Base-by-base conservation (phyloP, 208 protist species). In the Leishmania lainsoni region DNA sequence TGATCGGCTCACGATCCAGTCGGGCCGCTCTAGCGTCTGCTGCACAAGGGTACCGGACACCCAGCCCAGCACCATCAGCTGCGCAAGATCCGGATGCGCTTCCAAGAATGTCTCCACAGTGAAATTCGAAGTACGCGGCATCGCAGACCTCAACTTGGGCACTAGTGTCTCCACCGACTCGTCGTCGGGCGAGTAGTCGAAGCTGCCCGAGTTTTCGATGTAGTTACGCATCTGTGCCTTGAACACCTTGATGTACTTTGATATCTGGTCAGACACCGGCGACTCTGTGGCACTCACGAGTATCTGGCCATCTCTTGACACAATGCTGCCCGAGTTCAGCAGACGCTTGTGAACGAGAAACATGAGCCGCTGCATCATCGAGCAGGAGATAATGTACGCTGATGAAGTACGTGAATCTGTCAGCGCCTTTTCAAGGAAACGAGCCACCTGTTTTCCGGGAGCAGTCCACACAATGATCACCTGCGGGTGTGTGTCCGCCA, bases 1-100 rank as follows among this genome's bases (percentile, higher is more conserved):
- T 1, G 68, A 26, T 5, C 83, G 81, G 77, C 74, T 74, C 26
- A 32, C 20, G n/a, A 72, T 76, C 76, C 82, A 87, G 1, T 51
- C 32, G 45, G 78, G 32, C n/a, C 59, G 20, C 45, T 49, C 9
- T 45, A 93, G 77, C 2, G 86, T 76, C 71, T 74, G 35, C 29
- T 80, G 10, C 10, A 92, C 12, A 32, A 84, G 76, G 12, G 80
- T 83, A 10, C 80, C 90, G 14, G 69, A 65, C 10, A 92, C 8
- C 89, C 90, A 93, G 20, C 90, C 88, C 35, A 73, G 63, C n/a
- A 90, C 70, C 80, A 87, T 90, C 32, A 89, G 35, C 69, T 84
- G 80, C 3, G 79, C 75, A 17, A 65, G 20, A 35, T 12, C 10
- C 59, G 59, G 59, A 35, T 65, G 22, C n/a, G 0, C 59, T 26